phyloP scores from a whole-genome alignment of 306 rosid genomes.

The Notholithocarpus densiflorus region DNA sequence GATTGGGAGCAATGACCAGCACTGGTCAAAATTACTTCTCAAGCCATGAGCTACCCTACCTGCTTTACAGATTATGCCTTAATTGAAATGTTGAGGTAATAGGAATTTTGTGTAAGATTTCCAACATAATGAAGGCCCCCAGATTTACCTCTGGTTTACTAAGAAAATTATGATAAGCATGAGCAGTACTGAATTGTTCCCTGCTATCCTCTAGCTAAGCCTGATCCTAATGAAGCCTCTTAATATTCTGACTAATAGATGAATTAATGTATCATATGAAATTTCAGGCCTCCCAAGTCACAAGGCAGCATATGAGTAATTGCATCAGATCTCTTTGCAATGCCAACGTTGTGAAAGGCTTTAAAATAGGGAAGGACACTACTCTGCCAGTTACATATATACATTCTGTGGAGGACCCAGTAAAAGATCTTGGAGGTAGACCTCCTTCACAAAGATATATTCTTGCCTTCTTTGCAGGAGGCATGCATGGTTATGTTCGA shows the following conservation, averaged over 20 bases:
- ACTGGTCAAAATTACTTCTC: not conserved
- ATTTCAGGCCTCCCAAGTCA: conserved; percentile 66
- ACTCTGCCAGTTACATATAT: conserved; percentile 70
- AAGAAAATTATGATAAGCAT: not conserved
- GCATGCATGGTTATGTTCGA: conserved; percentile 74
- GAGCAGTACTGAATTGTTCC: not conserved
- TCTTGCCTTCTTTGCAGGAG: conserved; percentile 76
- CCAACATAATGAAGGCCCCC: not conserved
- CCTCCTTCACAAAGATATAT: conserved; percentile 58
- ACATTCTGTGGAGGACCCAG: conserved; percentile 56
- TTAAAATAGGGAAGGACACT: conserved; percentile 74
- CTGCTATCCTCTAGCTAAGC: not conserved
- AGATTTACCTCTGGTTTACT: not conserved
- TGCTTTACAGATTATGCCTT: not conserved
- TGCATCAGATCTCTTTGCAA: conserved; percentile 83
- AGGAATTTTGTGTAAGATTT: not conserved
- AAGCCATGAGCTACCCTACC: not conserved
- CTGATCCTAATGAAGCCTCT: not conserved
- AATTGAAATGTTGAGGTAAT: not conserved
- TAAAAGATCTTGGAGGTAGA: conserved; percentile 45
- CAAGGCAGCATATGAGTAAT: conserved; percentile 50
- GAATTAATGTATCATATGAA: conserved; percentile 15
- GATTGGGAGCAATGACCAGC: not conserved
- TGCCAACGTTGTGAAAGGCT: conserved; percentile 64
- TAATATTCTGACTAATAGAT: not conserved